Evolutionary conservation across 75 land plant genomes (phyloP).

Genomic region (Chamaecyparis obtusa): DNA sequence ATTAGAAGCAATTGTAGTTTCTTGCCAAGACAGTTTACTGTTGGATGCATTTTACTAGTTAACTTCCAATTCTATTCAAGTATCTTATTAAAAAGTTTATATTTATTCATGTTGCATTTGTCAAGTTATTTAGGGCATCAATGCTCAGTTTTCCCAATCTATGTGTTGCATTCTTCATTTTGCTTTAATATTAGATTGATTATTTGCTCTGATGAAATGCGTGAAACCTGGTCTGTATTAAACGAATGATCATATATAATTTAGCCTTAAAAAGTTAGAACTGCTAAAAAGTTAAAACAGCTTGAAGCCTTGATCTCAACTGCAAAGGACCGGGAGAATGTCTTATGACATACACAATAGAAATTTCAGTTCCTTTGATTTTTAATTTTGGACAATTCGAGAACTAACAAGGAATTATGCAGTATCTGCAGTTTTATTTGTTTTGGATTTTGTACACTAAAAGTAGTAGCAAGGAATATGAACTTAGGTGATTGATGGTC

Average conservation of each 20-base stretch:
- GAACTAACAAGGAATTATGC: too few species aligned
- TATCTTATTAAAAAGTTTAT: background rate
- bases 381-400: background rate
- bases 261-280: too few species aligned
- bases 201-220: background rate
- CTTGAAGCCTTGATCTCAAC: background rate
- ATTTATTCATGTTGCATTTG: background rate
- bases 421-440: background rate
- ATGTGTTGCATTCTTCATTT: background rate
- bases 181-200: background rate
- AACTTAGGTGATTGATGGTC: background rate
- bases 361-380: background rate
- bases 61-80: slow-evolving; percentile 2
- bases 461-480: background rate
- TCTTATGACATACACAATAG: background rate
- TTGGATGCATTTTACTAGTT: slow-evolving; percentile 3
- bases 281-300: too few species aligned
- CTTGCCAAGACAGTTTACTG: slow-evolving; percentile 5
- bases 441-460: background rate
- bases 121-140: background rate
- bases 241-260: background rate
- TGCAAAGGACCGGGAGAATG: background rate
- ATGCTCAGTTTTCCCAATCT: background rate
- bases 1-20: background rate
- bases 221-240: background rate